These are phyloP conservation scores for Sinapis alba DNA, from an alignment of 441 rosid genomes.

Conservation along the genomic window DNA sequence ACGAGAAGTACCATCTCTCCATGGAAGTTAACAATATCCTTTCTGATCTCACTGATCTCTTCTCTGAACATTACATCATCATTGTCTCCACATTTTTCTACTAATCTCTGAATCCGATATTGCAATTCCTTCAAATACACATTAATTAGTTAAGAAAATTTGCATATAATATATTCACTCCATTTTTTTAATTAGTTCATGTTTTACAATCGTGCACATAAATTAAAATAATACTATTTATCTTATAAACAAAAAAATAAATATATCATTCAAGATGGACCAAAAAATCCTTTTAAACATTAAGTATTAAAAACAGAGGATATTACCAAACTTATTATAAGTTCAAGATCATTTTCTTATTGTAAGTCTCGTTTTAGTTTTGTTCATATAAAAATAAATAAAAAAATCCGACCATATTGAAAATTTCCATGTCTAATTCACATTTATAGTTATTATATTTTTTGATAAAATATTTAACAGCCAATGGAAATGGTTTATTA, in stretches of 20 bases:
- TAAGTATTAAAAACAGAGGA: neutral
- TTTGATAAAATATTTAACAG: neutral
- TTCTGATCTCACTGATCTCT: slow-evolving; percentile 58
- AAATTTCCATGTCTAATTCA: neutral
- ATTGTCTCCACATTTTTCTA: slow-evolving; percentile 44
- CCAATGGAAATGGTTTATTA: neutral
- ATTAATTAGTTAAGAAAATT: neutral
- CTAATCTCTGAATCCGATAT: slow-evolving; percentile 56
- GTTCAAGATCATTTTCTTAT: neutral
- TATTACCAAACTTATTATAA: neutral
- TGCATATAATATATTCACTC: neutral
- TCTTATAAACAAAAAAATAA: neutral
- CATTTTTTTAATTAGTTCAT: neutral
- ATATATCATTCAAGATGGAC: neutral
- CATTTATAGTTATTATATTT: slow-evolving; percentile 11
- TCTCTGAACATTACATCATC: slow-evolving; percentile 52
- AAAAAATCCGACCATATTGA: neutral
- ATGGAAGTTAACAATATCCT: slow-evolving; percentile 75
- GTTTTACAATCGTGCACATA: neutral
- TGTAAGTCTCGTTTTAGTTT: neutral
- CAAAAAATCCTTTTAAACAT: neutral
- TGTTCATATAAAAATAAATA: neutral
- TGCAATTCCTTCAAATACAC: slow-evolving; percentile 48
- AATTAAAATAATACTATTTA: neutral
- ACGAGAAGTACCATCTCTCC: slow-evolving; percentile 90